Percentiles rank a stretch among this genome's conserved stretches.
These are phyloP conservation scores for Acacia pycnantha DNA, from an alignment of 331 rosid genomes.

Conservation along the genomic window DNA sequence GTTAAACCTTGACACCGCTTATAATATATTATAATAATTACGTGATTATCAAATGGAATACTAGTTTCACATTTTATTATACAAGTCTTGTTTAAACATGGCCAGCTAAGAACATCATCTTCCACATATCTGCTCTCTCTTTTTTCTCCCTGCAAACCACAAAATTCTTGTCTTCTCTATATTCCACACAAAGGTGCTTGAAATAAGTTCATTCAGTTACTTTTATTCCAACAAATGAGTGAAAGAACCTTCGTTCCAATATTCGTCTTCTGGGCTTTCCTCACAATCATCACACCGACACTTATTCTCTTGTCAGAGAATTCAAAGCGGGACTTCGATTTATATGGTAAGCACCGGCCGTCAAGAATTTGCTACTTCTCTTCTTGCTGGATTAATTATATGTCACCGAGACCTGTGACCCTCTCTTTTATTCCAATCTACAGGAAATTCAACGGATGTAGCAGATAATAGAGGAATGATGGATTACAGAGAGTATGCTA, in stretches of 20 bases:
- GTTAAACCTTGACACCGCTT: conserved; percentile 45
- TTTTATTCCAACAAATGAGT: conserved; percentile 46
- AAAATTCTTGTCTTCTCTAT: background rate
- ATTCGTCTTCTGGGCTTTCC: conserved; percentile 78
- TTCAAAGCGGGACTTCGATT: conserved; percentile 44
- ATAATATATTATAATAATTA: background rate
- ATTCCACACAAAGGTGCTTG: background rate
- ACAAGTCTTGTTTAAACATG: conserved; percentile 38
- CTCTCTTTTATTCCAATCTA: conserved; percentile 22
- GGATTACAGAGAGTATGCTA: conserved; percentile 27
- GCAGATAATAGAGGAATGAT: conserved; percentile 52
- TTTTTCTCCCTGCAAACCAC: background rate
- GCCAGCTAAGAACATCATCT: conserved; percentile 57
- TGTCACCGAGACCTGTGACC: background rate
- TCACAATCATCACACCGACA: conserved; percentile 82
- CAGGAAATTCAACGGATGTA: conserved; percentile 47
- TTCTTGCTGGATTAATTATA: background rate
- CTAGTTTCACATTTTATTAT: conserved; percentile 23
- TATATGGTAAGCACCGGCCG: conserved; percentile 41
- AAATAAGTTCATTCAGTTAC: background rate
- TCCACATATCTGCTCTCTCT: conserved; percentile 14
- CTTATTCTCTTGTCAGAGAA: conserved; percentile 68
- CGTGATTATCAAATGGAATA: conserved; percentile 2
- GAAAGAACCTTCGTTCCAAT: conserved; percentile 73
- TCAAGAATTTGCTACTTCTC: background rate